These are phyloP conservation scores for Centaurea solstitialis DNA, from an alignment of 129 eudicot species.

Conservation along the genomic window DNA sequence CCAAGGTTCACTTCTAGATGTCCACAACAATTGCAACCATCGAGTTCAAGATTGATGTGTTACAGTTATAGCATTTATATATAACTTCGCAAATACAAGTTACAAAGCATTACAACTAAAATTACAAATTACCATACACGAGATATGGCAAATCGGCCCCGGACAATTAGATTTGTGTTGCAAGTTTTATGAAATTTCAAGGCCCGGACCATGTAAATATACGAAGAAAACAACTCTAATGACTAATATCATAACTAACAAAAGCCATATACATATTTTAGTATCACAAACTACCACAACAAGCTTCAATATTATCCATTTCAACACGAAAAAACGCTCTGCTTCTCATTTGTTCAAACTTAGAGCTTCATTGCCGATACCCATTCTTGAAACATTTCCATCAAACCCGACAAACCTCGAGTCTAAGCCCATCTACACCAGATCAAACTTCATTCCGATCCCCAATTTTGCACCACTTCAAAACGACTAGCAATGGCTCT, in stretches of 20 bases:
- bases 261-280: not conserved
- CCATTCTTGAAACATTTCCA: not conserved
- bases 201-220: too few relatives aligned
- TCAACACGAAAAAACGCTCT: not conserved
- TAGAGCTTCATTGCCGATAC: not conserved
- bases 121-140: too few relatives aligned
- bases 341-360: not conserved
- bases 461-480: constrained; percentile 11
- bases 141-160: too few relatives aligned
- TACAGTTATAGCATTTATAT: too few relatives aligned
- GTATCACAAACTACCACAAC: not conserved
- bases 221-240: not conserved
- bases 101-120: too few relatives aligned
- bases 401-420: constrained; percentile 5
- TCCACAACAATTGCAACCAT: too few relatives aligned
- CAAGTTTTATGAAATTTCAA: too few relatives aligned
- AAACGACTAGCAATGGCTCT: not conserved
- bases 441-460: constrained; percentile 1
- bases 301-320: not conserved
- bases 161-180: too few relatives aligned
- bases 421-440: not conserved
- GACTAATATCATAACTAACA: not conserved
- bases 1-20: too few relatives aligned
- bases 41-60: too few relatives aligned
- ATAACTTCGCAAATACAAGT: too few relatives aligned